Evolutionary conservation across 2,329 filamentous ascomycete genomes (phyloP).

Genomic region (Fusarium sp.): DNA sequence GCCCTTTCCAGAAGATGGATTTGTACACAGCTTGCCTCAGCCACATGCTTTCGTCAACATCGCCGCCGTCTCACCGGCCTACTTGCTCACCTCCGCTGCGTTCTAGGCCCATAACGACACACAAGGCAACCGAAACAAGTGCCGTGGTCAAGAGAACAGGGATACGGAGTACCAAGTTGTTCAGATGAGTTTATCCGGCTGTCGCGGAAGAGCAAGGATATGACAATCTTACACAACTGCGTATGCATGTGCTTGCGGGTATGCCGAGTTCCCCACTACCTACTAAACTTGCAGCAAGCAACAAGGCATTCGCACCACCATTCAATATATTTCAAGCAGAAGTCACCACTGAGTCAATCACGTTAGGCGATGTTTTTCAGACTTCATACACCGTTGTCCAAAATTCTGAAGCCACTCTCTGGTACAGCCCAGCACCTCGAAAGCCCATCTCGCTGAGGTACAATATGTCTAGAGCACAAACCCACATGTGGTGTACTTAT

Average conservation of each 20-base stretch:
- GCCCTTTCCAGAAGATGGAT: background rate
- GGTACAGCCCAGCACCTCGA: background rate
- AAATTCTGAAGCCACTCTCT: background rate
- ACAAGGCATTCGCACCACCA: background rate
- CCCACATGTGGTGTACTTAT: background rate
- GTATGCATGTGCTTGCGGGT: background rate
- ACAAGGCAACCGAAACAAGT: background rate
- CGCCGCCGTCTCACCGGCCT: background rate
- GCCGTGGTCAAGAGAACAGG: background rate
- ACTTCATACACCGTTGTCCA: background rate
- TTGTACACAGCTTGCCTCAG: background rate
- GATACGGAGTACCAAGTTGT: background rate
- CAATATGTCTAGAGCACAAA: background rate
- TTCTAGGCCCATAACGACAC: background rate
- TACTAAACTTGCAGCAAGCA: background rate
- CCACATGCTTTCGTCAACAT: slow-evolving; percentile 6
- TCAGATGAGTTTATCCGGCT: background rate
- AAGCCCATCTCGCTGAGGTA: background rate
- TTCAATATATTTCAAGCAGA: background rate
- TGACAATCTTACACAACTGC: background rate
- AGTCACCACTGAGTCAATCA: background rate
- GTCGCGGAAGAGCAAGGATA: background rate
- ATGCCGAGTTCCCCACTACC: background rate
- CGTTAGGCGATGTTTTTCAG: background rate
- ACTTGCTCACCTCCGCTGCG: background rate